A percentile compares a stretch with the other conserved stretches of the same genome.
phyloP scores from a whole-genome alignment of 1,284 basidiomycete species.

The Microbotryum saponariae region DNA sequence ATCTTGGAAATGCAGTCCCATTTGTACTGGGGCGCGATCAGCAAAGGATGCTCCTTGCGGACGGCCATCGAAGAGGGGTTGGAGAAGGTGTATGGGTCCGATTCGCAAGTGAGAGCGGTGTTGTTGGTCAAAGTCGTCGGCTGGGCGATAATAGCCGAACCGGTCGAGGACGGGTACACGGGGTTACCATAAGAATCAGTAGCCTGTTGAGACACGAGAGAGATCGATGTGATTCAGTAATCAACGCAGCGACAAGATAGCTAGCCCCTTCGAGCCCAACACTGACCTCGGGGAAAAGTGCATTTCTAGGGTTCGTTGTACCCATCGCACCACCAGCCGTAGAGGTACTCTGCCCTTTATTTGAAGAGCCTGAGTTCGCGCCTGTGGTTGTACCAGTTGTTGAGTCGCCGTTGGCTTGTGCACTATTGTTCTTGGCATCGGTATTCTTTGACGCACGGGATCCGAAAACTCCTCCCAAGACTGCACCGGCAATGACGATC shows the following conservation, averaged over 20 bases:
- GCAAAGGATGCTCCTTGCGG: slow-evolving; percentile 73
- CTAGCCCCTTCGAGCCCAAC: not conserved
- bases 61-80: slow-evolving; percentile 41
- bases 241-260: not conserved
- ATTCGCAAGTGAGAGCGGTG: slow-evolving; percentile 65
- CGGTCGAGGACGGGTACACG: slow-evolving; percentile 50
- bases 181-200: slow-evolving; percentile 27
- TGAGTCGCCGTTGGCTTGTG: not conserved
- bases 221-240: not conserved
- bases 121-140: slow-evolving; percentile 57
- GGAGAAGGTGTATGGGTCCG: slow-evolving; percentile 47
- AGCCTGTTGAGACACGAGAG: slow-evolving; percentile 2
- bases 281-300: not conserved
- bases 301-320: not conserved
- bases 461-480: slow-evolving; percentile 3
- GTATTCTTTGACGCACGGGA: not conserved
- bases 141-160: slow-evolving; percentile 61
- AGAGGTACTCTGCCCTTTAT: not conserved
- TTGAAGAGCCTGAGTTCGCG: not conserved
- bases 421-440: not conserved
- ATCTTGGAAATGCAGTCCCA: slow-evolving; percentile 78
- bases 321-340: not conserved
- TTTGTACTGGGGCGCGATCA: slow-evolving; percentile 84
- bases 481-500: slow-evolving; percentile 1
- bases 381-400: not conserved